Conservation (phyloP, 2,329 filamentous ascomycete species). For the Aspergillus sp. region DNA sequence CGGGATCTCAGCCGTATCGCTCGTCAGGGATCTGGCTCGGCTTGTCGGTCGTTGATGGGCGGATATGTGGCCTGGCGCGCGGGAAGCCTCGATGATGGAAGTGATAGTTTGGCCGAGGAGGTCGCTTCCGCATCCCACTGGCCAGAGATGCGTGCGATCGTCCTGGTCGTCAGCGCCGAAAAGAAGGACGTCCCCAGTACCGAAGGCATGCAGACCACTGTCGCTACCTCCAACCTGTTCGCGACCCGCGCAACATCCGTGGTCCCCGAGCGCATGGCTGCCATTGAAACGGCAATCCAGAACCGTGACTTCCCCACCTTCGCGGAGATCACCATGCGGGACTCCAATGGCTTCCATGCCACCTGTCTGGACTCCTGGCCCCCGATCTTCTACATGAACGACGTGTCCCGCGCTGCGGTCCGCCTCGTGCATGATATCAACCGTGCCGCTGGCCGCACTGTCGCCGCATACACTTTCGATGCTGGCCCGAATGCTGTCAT, state of each 20-base stretch:
- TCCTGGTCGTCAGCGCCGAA: conserved; percentile 86
- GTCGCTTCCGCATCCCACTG: conserved; percentile 87
- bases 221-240: conserved; percentile 87
- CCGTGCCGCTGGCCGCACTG: conserved; percentile 67
- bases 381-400: conserved; percentile 98
- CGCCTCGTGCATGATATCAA: conserved; percentile 89
- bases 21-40: conserved; percentile 89
- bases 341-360: conserved; percentile 96
- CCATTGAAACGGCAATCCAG: conserved; percentile 79
- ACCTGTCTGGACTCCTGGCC: conserved; percentile 93
- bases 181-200: conserved; percentile 96
- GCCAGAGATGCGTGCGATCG: conserved; percentile 89
- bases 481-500: conserved; percentile 95
- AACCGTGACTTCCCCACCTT: conserved; percentile 81
- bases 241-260: conserved; percentile 69
- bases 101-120: conserved; percentile 82
- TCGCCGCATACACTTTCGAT: conserved; percentile 96
- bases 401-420: conserved; percentile 82
- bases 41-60: conserved; percentile 88
- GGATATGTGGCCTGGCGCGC: conserved; percentile 95
- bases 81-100: conserved; percentile 72
- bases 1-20: conserved; percentile 85
- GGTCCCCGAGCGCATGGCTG: conserved; percentile 77
- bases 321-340: conserved; percentile 88
- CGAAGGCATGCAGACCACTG: conserved; percentile 95